Conservation (phyloP, 129 eudicot species). For the Centella asiatica region DNA sequence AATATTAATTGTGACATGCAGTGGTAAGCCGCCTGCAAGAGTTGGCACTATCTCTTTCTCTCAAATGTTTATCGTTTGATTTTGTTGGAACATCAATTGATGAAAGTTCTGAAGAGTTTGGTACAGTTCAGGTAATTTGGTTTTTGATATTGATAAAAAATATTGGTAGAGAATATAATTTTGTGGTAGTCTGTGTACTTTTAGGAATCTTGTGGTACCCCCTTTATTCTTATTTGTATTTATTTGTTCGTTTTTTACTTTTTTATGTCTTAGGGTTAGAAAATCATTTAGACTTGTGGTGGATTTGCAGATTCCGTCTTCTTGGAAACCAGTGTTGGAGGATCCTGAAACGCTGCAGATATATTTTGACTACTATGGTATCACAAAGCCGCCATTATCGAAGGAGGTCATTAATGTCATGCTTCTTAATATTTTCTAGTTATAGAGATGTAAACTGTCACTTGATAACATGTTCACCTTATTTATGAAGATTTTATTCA, state of each 20-base stretch:
- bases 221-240: too few species aligned
- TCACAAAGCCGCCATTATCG: constrained; percentile 80
- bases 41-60: constrained; percentile 82
- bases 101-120: constrained; percentile 98
- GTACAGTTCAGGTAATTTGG: constrained; percentile 78
- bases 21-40: constrained; percentile 75
- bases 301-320: constrained; percentile 66
- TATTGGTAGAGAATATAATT: background rate
- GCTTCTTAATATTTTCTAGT: background rate
- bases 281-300: constrained; percentile 7
- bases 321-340: constrained; percentile 84
- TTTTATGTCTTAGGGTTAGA: constrained; percentile 3
- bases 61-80: constrained; percentile 87
- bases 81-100: constrained; percentile 96
- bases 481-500: background rate
- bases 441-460: background rate
- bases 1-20: constrained; percentile 30
- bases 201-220: too few species aligned
- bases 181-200: background rate
- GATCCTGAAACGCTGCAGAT: constrained; percentile 86
- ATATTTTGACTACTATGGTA: constrained; percentile 91
- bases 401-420: constrained; percentile 55
- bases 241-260: background rate
- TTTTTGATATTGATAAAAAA: background rate
- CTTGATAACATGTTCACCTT: background rate